Base-by-base conservation (phyloP, 495 filamentous ascomycete species). In the Podospora anserina region DNA sequence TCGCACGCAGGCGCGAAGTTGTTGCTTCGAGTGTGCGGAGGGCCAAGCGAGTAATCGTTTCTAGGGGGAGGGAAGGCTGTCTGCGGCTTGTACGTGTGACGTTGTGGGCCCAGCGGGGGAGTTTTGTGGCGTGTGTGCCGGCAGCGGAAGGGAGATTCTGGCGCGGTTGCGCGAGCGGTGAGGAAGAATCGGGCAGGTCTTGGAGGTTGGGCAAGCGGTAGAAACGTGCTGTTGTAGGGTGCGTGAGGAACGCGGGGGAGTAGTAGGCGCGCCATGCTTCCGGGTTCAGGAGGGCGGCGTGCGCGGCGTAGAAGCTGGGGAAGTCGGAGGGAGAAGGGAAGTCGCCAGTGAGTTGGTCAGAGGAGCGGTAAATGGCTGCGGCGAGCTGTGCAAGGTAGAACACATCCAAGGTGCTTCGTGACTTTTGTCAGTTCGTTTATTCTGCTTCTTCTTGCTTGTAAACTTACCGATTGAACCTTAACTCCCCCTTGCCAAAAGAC, bases 331-430 rank as follows among this genome's bases (percentile, higher is more conserved):
- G 61, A 30, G 61, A 63, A 13, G 61, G 61, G 61, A 63, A 63
- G 61, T 49, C 61, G 61, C 30, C 61, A 30, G 61, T 63, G 61
- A 63, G 61, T 63, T 63, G 61, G 61, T 23, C 28, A 0, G 61
- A 63, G 61, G 61, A 63, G 61, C 61, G 61, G 61, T 63, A 63
- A 4, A 63, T 63, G 61, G 61, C 61, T 63, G 61, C 61, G 61
- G 61, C 61, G 61, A 63, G 61, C 28, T 63, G 61, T 28, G 61
- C 28, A 30, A 63, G 28, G 61, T 63, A 63, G 61, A 63, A 63
- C 30, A 44, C 44, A 20, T 63, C 61, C 28, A 63, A 13, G 27
- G 61, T 63, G 61, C 61, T 63, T 63, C 19, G 18, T 63, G 27
- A 23, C 13, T 49, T 49, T 49, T 49, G 39, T 49, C 9, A 49